Conservation (phyloP, 371 early-diverging fungal species). For the Mortierella sp. region DNA sequence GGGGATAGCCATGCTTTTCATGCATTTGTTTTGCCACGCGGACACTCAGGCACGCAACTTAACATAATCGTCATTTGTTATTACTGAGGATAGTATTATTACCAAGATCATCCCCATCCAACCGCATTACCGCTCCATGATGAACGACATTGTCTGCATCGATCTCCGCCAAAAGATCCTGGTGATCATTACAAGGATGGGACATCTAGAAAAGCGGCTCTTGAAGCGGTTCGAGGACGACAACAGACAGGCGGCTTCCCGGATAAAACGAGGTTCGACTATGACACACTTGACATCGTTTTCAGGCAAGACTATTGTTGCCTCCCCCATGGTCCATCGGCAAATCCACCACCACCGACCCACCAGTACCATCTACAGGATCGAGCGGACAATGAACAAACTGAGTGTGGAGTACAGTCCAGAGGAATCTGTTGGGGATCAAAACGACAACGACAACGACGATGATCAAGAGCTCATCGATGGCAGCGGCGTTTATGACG, state of each 20-base stretch:
- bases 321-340: background rate
- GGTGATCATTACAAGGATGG: constrained; percentile 36
- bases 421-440: background rate
- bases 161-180: constrained; percentile 57
- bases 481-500: background rate
- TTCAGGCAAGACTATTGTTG: background rate
- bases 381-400: constrained; percentile 7
- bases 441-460: background rate
- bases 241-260: constrained; percentile 19
- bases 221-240: constrained; percentile 47
- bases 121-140: constrained; percentile 38
- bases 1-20: background rate
- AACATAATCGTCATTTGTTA: background rate
- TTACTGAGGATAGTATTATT: constrained; percentile 27
- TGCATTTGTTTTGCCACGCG: background rate
- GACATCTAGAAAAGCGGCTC: constrained; percentile 42
- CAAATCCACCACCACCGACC: background rate
- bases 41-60: background rate
- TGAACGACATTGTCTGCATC: constrained; percentile 58
- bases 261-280: background rate
- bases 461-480: constrained; percentile 1
- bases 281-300: background rate
- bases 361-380: background rate
- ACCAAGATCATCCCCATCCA: constrained; percentile 56
- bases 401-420: constrained; percentile 12